phyloP scores from a whole-genome alignment of 345 rosid genomes.

The Camelina neglecta region DNA sequence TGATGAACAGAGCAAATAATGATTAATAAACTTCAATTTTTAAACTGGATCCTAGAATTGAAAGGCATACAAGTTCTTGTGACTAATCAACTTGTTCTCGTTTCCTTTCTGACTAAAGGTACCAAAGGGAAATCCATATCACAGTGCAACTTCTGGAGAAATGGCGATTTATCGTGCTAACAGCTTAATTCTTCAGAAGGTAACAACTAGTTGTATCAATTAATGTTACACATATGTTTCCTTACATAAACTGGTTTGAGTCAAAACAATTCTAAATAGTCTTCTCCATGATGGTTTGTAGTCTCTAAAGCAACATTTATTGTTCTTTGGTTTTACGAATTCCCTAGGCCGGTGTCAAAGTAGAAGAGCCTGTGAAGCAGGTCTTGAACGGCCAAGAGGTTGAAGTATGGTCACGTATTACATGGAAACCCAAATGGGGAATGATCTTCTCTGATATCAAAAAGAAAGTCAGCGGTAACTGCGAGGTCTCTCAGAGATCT shows the following conservation, averaged over 20 bases:
- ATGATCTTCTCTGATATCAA: conserved; percentile 72
- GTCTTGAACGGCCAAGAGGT: conserved; percentile 91
- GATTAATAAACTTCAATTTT: background rate
- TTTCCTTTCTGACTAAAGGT: conserved; percentile 52
- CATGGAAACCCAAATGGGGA: conserved; percentile 95
- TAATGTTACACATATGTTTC: conserved; percentile 11
- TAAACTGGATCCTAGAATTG: background rate
- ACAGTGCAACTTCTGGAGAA: conserved; percentile 97
- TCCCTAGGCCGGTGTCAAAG: conserved; percentile 72
- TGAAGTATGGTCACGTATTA: conserved; percentile 88
- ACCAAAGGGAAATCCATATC: conserved; percentile 92
- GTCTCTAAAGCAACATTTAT: conserved; percentile 16
- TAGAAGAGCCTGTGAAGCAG: conserved; percentile 64
- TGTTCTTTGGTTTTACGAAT: conserved; percentile 30
- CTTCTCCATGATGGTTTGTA: conserved; percentile 24
- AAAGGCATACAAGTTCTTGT: background rate
- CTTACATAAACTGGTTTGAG: background rate
- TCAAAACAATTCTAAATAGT: background rate
- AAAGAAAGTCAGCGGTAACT: conserved; percentile 62
- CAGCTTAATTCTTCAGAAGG: conserved; percentile 77
- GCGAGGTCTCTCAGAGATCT: conserved; percentile 73
- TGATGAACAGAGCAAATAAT: background rate
- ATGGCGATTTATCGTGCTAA: conserved; percentile 83
- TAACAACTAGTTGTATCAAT: conserved; percentile 19
- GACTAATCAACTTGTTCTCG: conserved; percentile 5